phyloP scores from a whole-genome alignment of 164 flowering plant genomes.

The Tetrastigma voinierianum region DNA sequence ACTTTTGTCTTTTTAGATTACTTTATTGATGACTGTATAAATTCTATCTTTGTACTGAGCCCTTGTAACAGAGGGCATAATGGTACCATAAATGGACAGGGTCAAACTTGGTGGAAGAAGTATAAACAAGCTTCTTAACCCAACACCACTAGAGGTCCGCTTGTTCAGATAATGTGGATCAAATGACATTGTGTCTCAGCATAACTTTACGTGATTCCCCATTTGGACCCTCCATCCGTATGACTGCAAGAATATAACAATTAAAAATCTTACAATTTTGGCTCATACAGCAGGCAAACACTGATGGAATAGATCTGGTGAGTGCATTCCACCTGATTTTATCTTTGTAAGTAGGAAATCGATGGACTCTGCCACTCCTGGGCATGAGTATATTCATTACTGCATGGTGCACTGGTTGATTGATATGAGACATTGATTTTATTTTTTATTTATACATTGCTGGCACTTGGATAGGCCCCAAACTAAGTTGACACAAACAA shows the following conservation, averaged over 20 bases:
- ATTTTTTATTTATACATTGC: neutral
- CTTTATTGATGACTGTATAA: conserved; percentile 2
- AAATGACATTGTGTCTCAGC: conserved; percentile 68
- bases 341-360: neutral
- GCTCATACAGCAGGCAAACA: conserved; percentile 93
- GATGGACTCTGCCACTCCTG: neutral
- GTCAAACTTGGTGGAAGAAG: conserved; percentile 92
- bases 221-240: conserved; percentile 97
- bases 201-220: conserved; percentile 71
- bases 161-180: conserved; percentile 98
- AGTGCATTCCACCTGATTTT: conserved; percentile 2
- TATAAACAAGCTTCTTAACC: conserved; percentile 72
- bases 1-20: neutral
- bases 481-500: neutral
- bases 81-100: conserved; percentile 97
- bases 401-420: no score
- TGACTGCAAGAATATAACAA: conserved; percentile 86
- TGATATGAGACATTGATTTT: neutral
- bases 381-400: neutral
- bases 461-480: neutral
- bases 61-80: conserved; percentile 97
- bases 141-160: conserved; percentile 98
- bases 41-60: conserved; percentile 4
- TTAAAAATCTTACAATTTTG: conserved; percentile 76
- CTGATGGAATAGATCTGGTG: conserved; percentile 99